Conservation (phyloP, 805 yeast species). For the Diddensiella caesifluorescens region DNA sequence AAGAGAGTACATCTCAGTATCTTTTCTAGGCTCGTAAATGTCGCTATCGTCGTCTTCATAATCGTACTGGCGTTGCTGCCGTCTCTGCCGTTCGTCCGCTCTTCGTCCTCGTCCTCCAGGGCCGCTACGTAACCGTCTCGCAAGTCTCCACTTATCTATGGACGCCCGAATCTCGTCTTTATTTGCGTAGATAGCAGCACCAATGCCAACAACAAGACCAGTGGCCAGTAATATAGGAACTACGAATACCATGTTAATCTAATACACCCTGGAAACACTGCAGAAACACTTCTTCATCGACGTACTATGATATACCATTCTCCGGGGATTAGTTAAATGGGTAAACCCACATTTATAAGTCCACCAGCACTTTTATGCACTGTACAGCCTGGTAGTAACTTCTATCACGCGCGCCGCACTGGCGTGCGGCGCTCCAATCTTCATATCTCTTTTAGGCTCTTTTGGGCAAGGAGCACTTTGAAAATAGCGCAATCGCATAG, state of each 20-base stretch:
- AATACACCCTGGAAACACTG: too few relatives aligned
- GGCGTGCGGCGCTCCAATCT: too few relatives aligned
- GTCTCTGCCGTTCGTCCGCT: slow-evolving; percentile 3
- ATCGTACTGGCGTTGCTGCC: too few relatives aligned
- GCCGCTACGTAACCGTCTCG: slow-evolving; percentile 16
- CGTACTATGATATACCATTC: slow-evolving; percentile 7
- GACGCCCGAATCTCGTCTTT: slow-evolving; percentile 18
- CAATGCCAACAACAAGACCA: slow-evolving; percentile 22
- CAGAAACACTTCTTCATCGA: too few relatives aligned
- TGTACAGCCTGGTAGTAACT: too few relatives aligned
- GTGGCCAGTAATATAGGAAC: slow-evolving; percentile 19
- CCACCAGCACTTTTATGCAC: too few relatives aligned
- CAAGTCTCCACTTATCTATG: slow-evolving; percentile 17
- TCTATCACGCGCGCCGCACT: too few relatives aligned
- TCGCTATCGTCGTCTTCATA: slow-evolving; percentile 10
- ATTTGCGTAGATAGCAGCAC: slow-evolving; percentile 24
- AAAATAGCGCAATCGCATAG: too few relatives aligned
- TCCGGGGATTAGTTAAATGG: too few relatives aligned
- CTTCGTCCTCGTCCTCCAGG: slow-evolving; percentile 8
- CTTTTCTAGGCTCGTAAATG: slow-evolving; percentile 11
- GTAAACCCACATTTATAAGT: too few relatives aligned
- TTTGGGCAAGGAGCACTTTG: too few relatives aligned
- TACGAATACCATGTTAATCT: neutral
- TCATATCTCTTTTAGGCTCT: too few relatives aligned
- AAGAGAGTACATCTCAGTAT: slow-evolving; percentile 4